Evolutionary conservation across 1,284 basidiomycete genomes (phyloP).

Genomic region (Waitea zeae): DNA sequence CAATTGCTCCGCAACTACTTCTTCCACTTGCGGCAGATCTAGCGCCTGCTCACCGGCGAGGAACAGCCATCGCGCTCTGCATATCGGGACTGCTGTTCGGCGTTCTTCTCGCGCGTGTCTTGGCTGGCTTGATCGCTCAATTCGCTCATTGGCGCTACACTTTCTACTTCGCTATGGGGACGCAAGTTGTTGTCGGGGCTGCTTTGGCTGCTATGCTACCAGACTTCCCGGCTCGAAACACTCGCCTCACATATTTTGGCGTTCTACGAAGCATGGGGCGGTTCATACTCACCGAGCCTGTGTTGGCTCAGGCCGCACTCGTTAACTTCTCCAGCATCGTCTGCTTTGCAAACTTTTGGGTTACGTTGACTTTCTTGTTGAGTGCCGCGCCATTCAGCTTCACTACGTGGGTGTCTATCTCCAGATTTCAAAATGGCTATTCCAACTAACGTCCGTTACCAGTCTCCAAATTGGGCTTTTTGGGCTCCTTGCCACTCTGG

Average conservation of each 20-base stretch:
- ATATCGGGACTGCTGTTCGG: slow-evolving; percentile 30
- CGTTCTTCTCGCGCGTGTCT: slow-evolving; percentile 27
- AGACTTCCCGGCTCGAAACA: slow-evolving; percentile 30
- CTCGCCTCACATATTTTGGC: slow-evolving; percentile 21
- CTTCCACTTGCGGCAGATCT: slow-evolving; percentile 37
- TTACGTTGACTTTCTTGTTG: slow-evolving; percentile 35
- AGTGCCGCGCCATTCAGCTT: slow-evolving; percentile 28
- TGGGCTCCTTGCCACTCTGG: slow-evolving; percentile 32
- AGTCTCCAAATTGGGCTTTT: slow-evolving; percentile 35
- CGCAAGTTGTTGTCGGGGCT: slow-evolving; percentile 18
- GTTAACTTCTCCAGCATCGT: slow-evolving; percentile 23
- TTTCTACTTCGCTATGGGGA: slow-evolving; percentile 26
- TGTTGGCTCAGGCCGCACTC: slow-evolving; percentile 27
- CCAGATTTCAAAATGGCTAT: not conserved
- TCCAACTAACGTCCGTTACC: not conserved
- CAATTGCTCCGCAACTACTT: slow-evolving; percentile 24
- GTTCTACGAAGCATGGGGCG: slow-evolving; percentile 29
- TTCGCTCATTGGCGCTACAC: slow-evolving; percentile 27
- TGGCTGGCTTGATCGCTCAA: slow-evolving; percentile 28
- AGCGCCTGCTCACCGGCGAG: slow-evolving; percentile 26
- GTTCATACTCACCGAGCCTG: slow-evolving; percentile 29
- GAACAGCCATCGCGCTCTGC: slow-evolving; percentile 30
- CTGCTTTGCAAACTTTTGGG: slow-evolving; percentile 27
- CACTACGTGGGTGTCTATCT: slow-evolving; percentile 14
- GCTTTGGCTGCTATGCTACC: slow-evolving; percentile 26